These are phyloP conservation scores for Hypoxylon lenormandii DNA, from an alignment of 495 filamentous ascomycete genomes.

Conservation along the genomic window DNA sequence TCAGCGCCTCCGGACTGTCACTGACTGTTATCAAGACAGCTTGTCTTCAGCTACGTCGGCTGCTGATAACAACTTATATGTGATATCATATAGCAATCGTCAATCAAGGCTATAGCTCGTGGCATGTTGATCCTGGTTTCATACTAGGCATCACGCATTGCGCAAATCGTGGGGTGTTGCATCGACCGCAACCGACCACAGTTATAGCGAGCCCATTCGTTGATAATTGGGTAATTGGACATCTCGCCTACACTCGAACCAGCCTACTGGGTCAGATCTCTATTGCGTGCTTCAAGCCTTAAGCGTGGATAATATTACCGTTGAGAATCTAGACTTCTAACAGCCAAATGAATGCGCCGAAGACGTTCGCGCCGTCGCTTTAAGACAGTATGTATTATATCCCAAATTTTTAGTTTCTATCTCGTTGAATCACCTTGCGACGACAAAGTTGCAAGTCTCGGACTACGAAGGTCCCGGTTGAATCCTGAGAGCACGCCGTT, in stretches of 20 bases:
- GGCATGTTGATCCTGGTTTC: conserved; percentile 18
- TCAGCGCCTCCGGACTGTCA: conserved; percentile 10
- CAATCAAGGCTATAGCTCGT: background rate
- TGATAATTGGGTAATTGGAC: conserved; percentile 7
- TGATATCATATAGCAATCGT: background rate
- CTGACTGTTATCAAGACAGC: background rate
- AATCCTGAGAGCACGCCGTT: no score
- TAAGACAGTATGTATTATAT: background rate
- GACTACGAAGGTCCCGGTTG: no score
- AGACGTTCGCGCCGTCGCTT: conserved; percentile 16
- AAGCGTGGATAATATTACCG: background rate
- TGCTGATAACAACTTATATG: background rate
- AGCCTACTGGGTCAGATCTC: conserved; percentile 32
- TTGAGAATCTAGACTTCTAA: no score
- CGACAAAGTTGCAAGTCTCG: no score
- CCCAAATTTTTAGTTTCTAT: background rate
- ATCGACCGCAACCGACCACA: conserved; percentile 17
- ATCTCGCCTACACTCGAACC: conserved; percentile 20
- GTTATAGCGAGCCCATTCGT: background rate
- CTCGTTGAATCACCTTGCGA: background rate
- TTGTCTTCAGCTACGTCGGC: no score
- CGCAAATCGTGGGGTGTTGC: conserved; percentile 26
- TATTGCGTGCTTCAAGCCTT: conserved; percentile 20
- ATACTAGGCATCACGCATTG: background rate
- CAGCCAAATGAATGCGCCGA: conserved; percentile 1